Base-by-base conservation (phyloP, 202 grass and related monocot species). In the Alloteropsis angusta region DNA sequence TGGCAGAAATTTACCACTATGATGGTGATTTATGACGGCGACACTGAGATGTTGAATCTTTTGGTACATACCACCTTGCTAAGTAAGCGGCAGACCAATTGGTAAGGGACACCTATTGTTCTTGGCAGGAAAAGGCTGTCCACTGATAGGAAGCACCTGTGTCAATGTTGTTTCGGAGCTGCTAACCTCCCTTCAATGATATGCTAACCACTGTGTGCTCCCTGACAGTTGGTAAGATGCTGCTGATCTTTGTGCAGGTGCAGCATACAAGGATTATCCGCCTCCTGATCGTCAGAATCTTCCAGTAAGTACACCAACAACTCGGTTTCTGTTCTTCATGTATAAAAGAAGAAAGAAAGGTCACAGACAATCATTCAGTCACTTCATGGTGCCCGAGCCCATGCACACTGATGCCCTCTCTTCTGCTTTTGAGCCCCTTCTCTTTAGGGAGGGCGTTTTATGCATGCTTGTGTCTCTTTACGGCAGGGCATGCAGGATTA, bases 61-160 rank as follows among this genome's bases (percentile, higher is more conserved):
- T 50, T 47, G 47, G 77, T 62, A 65, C 56, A 71, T 30, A 71
- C 55, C 23, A 41, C 58, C 38, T 13, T 65, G 32, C 59, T 65
- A 77, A 76, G 75, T 88, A 80, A 84, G 62, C 57, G 21, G 12
- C 32, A 35, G 30, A 18, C 82, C 86, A 88, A 76, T 76, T 32
- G 64, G 41, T 59, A 80, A 80, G 58, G 30, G 23, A 71, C 47
- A 76, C 45, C 49, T 32, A 46, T 41, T 30, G 28, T 30, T 19
- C 12, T 50, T 39, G 72, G 62, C 54, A 56, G 15, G 45, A 60
- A 52, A 38, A 32, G 46, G 6, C n/a, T 26, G 63, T 42, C 71
- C 75, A 55, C 57, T 65, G 63, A 63, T 59, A 71, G 30, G 21
- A 28, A 42, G 8, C 21, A 57, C 42, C 68, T 36, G 48, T 63